phyloP scores from a whole-genome alignment of 2,329 filamentous ascomycete genomes.

The Colletotrichum cereale region DNA sequence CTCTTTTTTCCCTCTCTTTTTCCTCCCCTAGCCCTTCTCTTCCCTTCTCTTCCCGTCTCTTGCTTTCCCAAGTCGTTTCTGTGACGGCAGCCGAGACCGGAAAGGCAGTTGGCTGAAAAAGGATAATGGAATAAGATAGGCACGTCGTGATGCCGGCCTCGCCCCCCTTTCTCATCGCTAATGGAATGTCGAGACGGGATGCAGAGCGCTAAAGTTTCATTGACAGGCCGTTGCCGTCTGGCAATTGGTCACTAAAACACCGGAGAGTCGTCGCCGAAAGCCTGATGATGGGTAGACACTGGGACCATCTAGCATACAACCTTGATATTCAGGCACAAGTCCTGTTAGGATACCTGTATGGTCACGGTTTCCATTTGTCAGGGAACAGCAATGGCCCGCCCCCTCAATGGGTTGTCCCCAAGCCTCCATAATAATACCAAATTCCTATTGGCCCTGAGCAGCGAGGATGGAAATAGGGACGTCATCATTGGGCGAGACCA shows the following conservation, averaged over 20 bases:
- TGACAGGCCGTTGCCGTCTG: constrained; percentile 16
- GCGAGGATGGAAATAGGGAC: constrained; percentile 27
- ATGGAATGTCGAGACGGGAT: constrained; percentile 38
- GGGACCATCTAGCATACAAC: constrained; percentile 24
- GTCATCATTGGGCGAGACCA: constrained; percentile 31
- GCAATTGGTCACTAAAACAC: constrained; percentile 21
- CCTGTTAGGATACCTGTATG: background rate
- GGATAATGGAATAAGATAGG: background rate
- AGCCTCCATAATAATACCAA: background rate
- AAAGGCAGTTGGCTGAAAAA: background rate
- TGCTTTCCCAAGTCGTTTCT: background rate
- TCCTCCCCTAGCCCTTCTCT: background rate
- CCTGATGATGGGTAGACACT: background rate
- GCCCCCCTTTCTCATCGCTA: constrained; percentile 25
- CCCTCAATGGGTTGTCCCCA: background rate
- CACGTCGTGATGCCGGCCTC: constrained; percentile 8
- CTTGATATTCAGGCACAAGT: constrained; percentile 23
- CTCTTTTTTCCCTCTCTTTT: background rate
- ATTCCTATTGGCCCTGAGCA: constrained; percentile 26
- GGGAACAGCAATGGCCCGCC: background rate
- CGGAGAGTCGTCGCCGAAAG: constrained; percentile 13
- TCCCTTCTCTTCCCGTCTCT: background rate
- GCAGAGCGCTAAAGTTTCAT: constrained; percentile 26
- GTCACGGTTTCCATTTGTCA: background rate
- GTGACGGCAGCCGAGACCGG: background rate